phyloP scores from a whole-genome alignment of 768 basidiomycete species.

The Baorangia bicolor region DNA sequence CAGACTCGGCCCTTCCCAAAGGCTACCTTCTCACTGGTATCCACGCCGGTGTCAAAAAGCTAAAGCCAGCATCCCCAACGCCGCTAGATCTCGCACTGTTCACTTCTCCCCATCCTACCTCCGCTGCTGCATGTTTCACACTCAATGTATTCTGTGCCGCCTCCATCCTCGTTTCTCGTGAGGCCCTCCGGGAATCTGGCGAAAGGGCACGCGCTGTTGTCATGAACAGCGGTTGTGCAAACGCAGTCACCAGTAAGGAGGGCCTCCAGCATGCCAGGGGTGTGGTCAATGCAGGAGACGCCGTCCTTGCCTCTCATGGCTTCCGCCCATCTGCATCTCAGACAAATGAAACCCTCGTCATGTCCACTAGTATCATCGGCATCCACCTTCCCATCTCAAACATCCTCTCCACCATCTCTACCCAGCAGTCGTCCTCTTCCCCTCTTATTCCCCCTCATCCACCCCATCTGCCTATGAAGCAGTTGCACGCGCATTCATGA shows the following conservation, averaged over 20 bases:
- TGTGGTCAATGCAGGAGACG: constrained; percentile 80
- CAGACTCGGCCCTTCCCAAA: constrained; percentile 63
- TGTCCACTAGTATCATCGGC: constrained; percentile 98
- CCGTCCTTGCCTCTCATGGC: constrained; percentile 46
- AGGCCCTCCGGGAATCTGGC: constrained; percentile 61
- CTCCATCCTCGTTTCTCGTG: constrained; percentile 83
- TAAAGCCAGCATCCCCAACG: constrained; percentile 36
- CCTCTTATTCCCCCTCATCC: constrained; percentile 47
- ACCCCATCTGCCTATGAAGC: constrained; percentile 79
- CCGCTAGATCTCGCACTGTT: constrained; percentile 83
- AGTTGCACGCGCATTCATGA: constrained; percentile 94
- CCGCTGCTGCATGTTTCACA: constrained; percentile 93
- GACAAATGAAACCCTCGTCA: constrained; percentile 72
- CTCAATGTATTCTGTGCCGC: constrained; percentile 96
- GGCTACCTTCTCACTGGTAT: constrained; percentile 76
- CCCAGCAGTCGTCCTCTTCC: constrained; percentile 33
- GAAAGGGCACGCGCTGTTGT: constrained; percentile 83
- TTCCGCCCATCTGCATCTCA: constrained; percentile 1
- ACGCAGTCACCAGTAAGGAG: constrained; percentile 93
- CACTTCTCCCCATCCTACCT: constrained; percentile 66
- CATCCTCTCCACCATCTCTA: constrained; percentile 70
- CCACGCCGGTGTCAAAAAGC: constrained; percentile 88
- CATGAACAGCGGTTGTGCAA: constrained; percentile 96
- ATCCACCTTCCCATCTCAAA: constrained; percentile 87
- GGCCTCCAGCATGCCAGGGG: constrained; percentile 88